Evolutionary conservation across 1,284 basidiomycete genomes (phyloP).

Genomic region (Ganoderma lingzhi): DNA sequence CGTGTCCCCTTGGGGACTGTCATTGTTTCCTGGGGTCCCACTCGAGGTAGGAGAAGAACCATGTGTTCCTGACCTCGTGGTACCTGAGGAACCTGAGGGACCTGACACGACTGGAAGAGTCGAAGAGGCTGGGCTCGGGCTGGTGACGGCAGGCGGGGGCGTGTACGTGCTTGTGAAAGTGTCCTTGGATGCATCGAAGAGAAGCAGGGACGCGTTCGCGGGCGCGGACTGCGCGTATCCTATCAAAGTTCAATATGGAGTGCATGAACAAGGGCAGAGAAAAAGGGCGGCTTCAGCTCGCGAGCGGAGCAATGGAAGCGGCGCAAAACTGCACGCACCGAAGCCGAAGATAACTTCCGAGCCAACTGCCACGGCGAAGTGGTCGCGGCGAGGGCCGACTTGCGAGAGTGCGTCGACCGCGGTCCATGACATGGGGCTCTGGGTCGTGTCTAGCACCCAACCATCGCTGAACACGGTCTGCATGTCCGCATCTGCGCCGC

Average conservation of each 20-base stretch:
- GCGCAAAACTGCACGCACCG: slow-evolving; percentile 57
- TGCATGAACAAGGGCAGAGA: background rate
- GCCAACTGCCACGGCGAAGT: slow-evolving; percentile 71
- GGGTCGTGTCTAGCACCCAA: slow-evolving; percentile 75
- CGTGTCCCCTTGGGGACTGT: slow-evolving; percentile 28
- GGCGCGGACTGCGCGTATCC: slow-evolving; percentile 66
- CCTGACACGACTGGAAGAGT: slow-evolving; percentile 48
- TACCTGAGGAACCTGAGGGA: slow-evolving; percentile 26
- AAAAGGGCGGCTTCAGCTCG: slow-evolving; percentile 14
- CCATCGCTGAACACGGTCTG: slow-evolving; percentile 71
- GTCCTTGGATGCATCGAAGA: slow-evolving; percentile 57
- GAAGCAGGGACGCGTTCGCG: slow-evolving; percentile 48
- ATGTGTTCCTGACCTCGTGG: slow-evolving; percentile 23
- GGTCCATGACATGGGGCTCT: slow-evolving; percentile 65
- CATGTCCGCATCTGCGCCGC: slow-evolving; percentile 72
- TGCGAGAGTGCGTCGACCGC: slow-evolving; percentile 57
- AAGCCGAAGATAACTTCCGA: slow-evolving; percentile 78
- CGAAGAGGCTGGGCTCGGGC: slow-evolving; percentile 40
- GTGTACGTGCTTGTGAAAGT: slow-evolving; percentile 51
- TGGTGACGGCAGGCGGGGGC: slow-evolving; percentile 46
- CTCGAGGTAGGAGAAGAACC: slow-evolving; percentile 31
- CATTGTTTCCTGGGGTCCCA: slow-evolving; percentile 27
- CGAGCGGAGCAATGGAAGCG: slow-evolving; percentile 17
- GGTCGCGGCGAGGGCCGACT: slow-evolving; percentile 73
- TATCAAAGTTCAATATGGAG: slow-evolving; percentile 38